A percentile compares a stretch with the other conserved stretches of the same genome.
Conservation (phyloP, 1,139 yeast species). For the Yamadazyma triangularis region DNA sequence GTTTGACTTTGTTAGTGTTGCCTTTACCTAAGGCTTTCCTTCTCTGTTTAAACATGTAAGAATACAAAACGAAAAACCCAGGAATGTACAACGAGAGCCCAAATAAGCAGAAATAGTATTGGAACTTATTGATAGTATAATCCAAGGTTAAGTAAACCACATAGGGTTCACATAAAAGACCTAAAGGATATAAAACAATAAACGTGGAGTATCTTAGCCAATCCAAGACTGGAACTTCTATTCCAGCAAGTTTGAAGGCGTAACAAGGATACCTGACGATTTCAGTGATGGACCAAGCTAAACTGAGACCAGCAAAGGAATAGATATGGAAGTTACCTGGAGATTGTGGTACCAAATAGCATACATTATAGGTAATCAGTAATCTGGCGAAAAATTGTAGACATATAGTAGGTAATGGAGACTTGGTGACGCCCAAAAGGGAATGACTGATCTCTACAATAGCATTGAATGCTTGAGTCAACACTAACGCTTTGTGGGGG, state of each 20-base stretch:
- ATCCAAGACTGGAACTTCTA: constrained; percentile 17
- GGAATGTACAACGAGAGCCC: constrained; percentile 30
- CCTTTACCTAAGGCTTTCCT: constrained; percentile 11
- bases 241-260: constrained; percentile 13
- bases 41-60: constrained; percentile 33
- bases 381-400: constrained; percentile 33
- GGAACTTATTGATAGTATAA: constrained; percentile 7
- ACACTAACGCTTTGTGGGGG: constrained; percentile 29
- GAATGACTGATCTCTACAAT: constrained; percentile 24
- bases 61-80: constrained; percentile 27
- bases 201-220: constrained; percentile 35
- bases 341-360: constrained; percentile 25
- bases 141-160: constrained; percentile 25
- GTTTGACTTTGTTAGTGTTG: too few relatives aligned
- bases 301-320: constrained; percentile 21
- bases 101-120: constrained; percentile 22
- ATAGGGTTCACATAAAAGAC: constrained; percentile 26
- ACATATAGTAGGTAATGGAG: constrained; percentile 25
- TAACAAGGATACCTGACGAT: constrained; percentile 29
- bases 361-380: constrained; percentile 28
- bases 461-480: constrained; percentile 27
- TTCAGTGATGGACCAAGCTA: constrained; percentile 36
- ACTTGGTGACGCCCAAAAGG: constrained; percentile 23
- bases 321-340: constrained; percentile 25
- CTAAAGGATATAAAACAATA: constrained; percentile 31